Evolutionary conservation across 352 stramenopile species (phyloP), one percentile per base, ranked within the genome.

Genomic region (Phytophthora sp.): DNA sequence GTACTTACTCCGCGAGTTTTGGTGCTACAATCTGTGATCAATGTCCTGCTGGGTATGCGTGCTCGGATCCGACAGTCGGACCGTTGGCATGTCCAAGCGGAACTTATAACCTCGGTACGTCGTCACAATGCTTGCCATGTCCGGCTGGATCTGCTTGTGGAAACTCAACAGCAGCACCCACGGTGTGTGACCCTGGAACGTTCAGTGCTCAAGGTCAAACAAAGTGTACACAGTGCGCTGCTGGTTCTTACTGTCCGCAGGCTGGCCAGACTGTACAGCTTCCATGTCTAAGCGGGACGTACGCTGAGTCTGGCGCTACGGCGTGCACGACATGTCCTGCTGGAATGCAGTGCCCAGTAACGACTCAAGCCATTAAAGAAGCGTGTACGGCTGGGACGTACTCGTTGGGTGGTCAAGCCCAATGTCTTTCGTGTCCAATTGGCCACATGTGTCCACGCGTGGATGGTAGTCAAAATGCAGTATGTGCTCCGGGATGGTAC

Each of bases 271-370:
- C 75, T 24, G 30, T 36, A 0, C 86, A 89, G 35, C 46, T 89
- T n/a, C 39, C 67, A 18, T 94, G 86, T 57, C 18, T 56, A 1
- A 63, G 61, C 24, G 82, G 82, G 21, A 79, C 79, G 7, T 91
- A 86, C 31, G 73, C 83, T 1, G 67, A 79, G n/a, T 54, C 65
- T 42, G 74, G 76, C 7, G 72, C 83, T 6, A 77, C 70, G 16
- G 47, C 59, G 0, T 93, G 85, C n/a, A 82, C 66, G 2, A 27
- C 57, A 0, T 93, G 85, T 52, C 73, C 81, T 45, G 51, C 64
- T n/a, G 85, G 83, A 2, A 89, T 81, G 71, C 77, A 88, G 39
- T 94, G 80, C 47, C 75, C 76, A n/a, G 61, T 67, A 9, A 77
- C 74, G 8, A 71, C 45, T 15, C 74, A 86, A n/a, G 69, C 63